Conservation (phyloP, 2,329 filamentous ascomycete species). For the Claviceps pusilla region DNA sequence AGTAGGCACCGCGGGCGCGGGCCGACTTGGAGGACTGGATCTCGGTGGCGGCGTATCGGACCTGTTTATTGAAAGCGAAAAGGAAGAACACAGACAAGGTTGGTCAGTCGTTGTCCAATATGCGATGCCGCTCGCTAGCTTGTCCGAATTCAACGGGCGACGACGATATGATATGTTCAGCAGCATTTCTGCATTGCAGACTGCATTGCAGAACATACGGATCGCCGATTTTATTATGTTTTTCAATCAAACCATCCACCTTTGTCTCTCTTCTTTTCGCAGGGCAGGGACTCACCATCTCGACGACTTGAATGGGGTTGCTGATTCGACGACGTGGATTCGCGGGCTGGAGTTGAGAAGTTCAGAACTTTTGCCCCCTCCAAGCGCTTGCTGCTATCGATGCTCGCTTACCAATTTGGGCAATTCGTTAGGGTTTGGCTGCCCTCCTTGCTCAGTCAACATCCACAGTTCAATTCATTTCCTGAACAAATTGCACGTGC, state of each 20-base stretch:
- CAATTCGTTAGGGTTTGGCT: constrained; percentile 26
- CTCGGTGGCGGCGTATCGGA: constrained; percentile 89
- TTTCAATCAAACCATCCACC: too few species aligned
- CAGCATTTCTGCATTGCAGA: not conserved
- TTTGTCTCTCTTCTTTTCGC: not conserved
- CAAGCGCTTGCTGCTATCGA: constrained; percentile 22
- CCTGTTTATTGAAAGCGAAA: constrained; percentile 33
- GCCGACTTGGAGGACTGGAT: constrained; percentile 85
- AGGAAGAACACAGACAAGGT: constrained; percentile 4
- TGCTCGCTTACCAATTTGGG: constrained; percentile 30
- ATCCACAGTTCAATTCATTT: not conserved
- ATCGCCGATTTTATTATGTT: not conserved
- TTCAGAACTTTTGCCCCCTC: constrained; percentile 30
- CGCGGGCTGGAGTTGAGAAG: constrained; percentile 31
- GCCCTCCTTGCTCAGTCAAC: constrained; percentile 16
- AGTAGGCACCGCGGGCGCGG: constrained; percentile 95
- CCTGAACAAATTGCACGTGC: not conserved
- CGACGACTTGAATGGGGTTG: constrained; percentile 37
- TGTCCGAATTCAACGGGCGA: not conserved
- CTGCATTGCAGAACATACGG: not conserved
- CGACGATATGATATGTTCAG: not conserved
- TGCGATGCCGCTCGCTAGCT: not conserved
- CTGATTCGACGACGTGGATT: constrained; percentile 38
- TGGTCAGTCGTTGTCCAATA: constrained; percentile 11
- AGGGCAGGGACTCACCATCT: constrained; percentile 37